phyloP scores from a whole-genome alignment of 768 basidiomycete genomes.

The Pleurotus giganteus region DNA sequence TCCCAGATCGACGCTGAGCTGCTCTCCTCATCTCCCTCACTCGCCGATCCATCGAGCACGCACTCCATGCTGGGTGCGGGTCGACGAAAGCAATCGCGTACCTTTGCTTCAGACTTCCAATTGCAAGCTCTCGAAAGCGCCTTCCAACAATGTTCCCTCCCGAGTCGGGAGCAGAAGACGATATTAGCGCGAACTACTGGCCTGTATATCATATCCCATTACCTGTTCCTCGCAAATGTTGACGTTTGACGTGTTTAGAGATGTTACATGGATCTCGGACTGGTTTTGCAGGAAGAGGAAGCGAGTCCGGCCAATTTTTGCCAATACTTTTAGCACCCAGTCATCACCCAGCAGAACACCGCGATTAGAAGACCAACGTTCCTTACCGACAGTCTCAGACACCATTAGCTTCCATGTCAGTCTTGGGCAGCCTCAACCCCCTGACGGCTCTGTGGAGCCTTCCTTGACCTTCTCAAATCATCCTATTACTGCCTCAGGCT shows the following conservation, averaged over 20 bases:
- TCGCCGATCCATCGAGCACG: background rate
- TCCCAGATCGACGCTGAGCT: background rate
- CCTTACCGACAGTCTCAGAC: no score
- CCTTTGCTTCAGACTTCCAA: background rate
- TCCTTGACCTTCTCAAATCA: no score
- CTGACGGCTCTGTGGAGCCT: no score
- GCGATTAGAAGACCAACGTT: no score
- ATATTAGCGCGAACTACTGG: background rate
- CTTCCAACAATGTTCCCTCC: background rate
- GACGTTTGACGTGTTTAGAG: no score
- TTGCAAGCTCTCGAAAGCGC: background rate
- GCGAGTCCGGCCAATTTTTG: background rate
- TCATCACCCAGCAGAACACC: no score
- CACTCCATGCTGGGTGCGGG: background rate
- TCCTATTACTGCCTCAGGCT: no score
- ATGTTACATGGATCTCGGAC: background rate
- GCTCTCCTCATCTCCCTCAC: background rate
- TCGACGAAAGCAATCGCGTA: background rate
- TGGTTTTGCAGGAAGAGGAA: slow-evolving; percentile 4
- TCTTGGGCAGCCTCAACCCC: no score
- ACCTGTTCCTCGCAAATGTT: background rate
- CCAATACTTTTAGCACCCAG: no score
- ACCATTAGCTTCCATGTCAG: no score
- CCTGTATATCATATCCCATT: background rate
- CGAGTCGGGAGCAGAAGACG: background rate